These are phyloP conservation scores for Ceratocystis ficicola DNA, from an alignment of 2,329 filamentous ascomycete species.

Conservation along the genomic window DNA sequence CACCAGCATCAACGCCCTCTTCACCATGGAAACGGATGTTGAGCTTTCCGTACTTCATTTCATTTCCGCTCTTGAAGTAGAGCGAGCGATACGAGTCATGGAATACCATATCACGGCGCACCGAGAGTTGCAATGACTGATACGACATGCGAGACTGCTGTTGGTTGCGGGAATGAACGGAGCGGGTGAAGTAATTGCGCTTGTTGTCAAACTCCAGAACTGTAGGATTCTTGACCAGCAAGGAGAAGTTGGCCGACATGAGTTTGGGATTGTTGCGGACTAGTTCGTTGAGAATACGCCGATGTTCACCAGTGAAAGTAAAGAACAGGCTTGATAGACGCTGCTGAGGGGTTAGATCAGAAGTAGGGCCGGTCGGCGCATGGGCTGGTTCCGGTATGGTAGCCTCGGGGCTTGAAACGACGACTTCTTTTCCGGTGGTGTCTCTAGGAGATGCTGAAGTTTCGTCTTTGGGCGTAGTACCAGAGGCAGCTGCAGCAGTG, in stretches of 20 bases:
- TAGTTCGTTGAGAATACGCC: conserved; percentile 93
- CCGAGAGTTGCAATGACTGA: conserved; percentile 67
- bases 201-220: conserved; percentile 99
- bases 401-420: conserved; percentile 30
- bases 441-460: not conserved
- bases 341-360: conserved; percentile 47
- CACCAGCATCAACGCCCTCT: conserved; percentile 93
- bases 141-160: conserved; percentile 56
- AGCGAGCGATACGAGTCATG: conserved; percentile 96
- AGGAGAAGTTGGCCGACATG: conserved; percentile 95
- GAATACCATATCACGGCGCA: conserved; percentile 92
- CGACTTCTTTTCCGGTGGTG: not conserved
- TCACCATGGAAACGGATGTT: conserved; percentile 96
- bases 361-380: conserved; percentile 58
- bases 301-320: conserved; percentile 92
- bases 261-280: conserved; percentile 94
- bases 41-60: conserved; percentile 98
- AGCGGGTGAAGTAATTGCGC: conserved; percentile 94
- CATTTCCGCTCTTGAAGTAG: conserved; percentile 90
- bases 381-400: conserved; percentile 34
- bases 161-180: conserved; percentile 61
- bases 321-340: conserved; percentile 89
- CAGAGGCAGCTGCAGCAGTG: not conserved
- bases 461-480: not conserved
- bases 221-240: conserved; percentile 96